Percentiles rank a stretch among this genome's conserved stretches.
phyloP scores from a whole-genome alignment of 2,329 filamentous ascomycete species.

The Calycina herbarum region DNA sequence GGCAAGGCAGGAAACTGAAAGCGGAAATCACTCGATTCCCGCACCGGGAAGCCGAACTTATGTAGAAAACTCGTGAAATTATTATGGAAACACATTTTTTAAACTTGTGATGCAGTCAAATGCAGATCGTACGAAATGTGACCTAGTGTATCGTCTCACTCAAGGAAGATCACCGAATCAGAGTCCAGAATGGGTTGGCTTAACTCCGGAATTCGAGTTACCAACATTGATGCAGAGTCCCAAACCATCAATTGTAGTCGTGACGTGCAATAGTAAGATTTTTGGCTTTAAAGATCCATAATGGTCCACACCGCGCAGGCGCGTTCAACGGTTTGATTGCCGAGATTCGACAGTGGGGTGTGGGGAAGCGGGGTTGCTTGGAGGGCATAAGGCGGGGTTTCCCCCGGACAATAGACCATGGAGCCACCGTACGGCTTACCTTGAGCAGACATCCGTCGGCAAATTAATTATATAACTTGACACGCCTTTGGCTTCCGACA shows the following conservation, averaged over 20 bases:
- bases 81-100: neutral
- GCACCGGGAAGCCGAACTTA: neutral
- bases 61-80: neutral
- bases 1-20: neutral
- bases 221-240: neutral
- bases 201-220: neutral
- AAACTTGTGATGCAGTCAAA: neutral
- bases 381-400: neutral
- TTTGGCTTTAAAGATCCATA: neutral
- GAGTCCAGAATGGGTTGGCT: neutral
- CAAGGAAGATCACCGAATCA: neutral
- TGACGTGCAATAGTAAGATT: neutral
- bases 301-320: neutral
- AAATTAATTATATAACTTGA: neutral
- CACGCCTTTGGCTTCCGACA: neutral
- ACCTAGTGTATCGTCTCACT: constrained; percentile 4
- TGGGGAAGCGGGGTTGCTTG: neutral
- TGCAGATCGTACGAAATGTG: constrained; percentile 1
- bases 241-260: neutral
- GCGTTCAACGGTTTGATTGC: neutral
- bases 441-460: neutral
- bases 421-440: neutral
- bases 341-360: neutral
- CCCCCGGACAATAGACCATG: constrained; percentile 1
- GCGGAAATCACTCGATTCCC: neutral